Evolutionary conservation across 2,329 filamentous ascomycete species (phyloP), one percentile per base, ranked within the genome.

Genomic region (Hymenotorrendiella dingleyae): DNA sequence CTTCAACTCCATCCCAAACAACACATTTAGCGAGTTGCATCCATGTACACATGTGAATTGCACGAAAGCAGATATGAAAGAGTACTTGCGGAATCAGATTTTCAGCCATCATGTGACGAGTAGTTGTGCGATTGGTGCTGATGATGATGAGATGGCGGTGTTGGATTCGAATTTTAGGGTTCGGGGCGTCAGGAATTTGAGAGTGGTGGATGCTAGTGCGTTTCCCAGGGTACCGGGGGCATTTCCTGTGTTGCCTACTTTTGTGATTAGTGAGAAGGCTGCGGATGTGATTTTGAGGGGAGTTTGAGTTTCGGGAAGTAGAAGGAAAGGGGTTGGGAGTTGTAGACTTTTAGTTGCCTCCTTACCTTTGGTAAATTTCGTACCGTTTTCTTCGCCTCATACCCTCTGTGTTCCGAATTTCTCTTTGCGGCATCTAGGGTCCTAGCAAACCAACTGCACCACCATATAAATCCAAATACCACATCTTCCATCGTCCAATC

Each of bases 151-250:
- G 5, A 44, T 80, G 58, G 63, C 73, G 7, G 74, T 78, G 2
- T 58, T 81, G 36, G 73, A 81, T 54, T 65, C 64, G 0, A 61
- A 71, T 36, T 80, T 82, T 57, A 64, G 69, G 8, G 78, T 83
- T 1, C 64, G 72, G 7, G 75, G 75, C 0, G 70, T 78, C 0
- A 60, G 66, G 0, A 71, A 72, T 0, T 55, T 83, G 33, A 64
- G 78, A 21, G 77, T 82, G 4, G 78, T 83, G 0, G 78, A 82
- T 61, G 78, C 76, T n/a, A 73, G 68, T 19, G 67, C 74, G 0
- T 82, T 74, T 44, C 73, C 75, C 1, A 65, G 64, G 41, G 74
- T 65, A 22, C 64, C 64, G 1, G 76, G 76, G 49, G 71, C 64
- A 39, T 77, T 73, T 50, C 67, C 71, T 17, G 67, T 69, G 6